Percentiles rank a stretch among this genome's conserved stretches.
These are phyloP conservation scores for Alternaria consortialis DNA, from an alignment of 2,329 filamentous ascomycete species.

Conservation along the genomic window DNA sequence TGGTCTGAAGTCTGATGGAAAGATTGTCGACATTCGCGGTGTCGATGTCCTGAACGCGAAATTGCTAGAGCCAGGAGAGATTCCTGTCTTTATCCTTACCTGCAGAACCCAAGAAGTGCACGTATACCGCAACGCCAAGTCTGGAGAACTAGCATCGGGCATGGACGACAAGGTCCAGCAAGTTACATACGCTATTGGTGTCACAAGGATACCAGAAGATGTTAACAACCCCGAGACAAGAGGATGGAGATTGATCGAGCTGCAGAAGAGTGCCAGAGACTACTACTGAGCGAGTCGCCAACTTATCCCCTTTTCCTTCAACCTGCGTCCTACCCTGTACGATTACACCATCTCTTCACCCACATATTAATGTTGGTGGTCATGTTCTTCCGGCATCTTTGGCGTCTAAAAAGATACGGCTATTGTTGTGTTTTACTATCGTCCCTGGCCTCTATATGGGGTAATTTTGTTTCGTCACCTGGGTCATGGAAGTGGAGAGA, in stretches of 20 bases:
- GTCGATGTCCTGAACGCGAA: conserved; percentile 87
- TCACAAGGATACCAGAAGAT: conserved; percentile 92
- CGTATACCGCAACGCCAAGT: conserved; percentile 93
- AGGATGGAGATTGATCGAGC: conserved; percentile 96
- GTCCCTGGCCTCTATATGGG: background rate
- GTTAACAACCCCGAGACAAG: conserved; percentile 96
- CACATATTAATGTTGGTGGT: conserved; percentile 26
- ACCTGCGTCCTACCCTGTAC: conserved; percentile 21
- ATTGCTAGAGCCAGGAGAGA: conserved; percentile 84
- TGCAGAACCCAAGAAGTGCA: conserved; percentile 98
- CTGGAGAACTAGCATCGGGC: conserved; percentile 85
- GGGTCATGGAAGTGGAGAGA: conserved; percentile 28
- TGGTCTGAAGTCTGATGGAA: conserved; percentile 92
- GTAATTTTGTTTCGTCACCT: conserved; percentile 21
- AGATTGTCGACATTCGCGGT: conserved; percentile 92
- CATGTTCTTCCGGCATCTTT: conserved; percentile 36
- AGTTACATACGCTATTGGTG: conserved; percentile 96
- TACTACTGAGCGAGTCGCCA: conserved; percentile 67
- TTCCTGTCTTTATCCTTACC: conserved; percentile 96
- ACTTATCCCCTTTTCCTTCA: conserved; percentile 5
- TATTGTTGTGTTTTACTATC: conserved; percentile 15
- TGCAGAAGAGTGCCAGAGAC: conserved; percentile 97
- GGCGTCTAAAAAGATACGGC: conserved; percentile 43
- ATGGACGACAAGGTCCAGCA: conserved; percentile 99
- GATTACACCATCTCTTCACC: conserved; percentile 24